Evolutionary conservation across 2,329 filamentous ascomycete species (phyloP).

Genomic region (Fusarium verrucosum): DNA sequence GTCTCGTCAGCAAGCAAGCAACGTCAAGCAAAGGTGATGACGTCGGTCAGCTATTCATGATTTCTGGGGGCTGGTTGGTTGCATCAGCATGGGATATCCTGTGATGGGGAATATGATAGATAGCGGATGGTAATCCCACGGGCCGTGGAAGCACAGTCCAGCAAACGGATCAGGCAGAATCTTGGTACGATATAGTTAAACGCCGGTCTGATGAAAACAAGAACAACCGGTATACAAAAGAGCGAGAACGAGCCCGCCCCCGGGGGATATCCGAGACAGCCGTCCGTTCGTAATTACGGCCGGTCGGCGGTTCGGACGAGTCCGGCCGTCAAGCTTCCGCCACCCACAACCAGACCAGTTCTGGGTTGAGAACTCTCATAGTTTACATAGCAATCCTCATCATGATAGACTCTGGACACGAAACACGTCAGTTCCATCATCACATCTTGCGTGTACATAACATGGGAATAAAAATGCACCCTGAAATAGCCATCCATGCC

Average conservation of each 20-base stretch:
- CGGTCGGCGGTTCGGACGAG: constrained; percentile 31
- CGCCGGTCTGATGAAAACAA: too few species aligned
- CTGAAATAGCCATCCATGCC: background rate
- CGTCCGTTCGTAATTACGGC: constrained; percentile 45
- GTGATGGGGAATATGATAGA: constrained; percentile 16
- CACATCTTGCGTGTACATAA: background rate
- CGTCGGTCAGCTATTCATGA: constrained; percentile 18
- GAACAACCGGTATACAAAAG: too few species aligned
- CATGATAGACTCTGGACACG: background rate
- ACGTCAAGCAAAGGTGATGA: constrained; percentile 17
- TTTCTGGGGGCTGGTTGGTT: background rate
- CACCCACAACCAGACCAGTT: constrained; percentile 1
- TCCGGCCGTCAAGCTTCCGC: constrained; percentile 24
- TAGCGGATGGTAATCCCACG: constrained; percentile 21
- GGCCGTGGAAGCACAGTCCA: background rate
- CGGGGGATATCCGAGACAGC: constrained; percentile 34
- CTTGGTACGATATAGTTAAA: too few species aligned
- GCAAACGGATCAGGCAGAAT: constrained; percentile 9
- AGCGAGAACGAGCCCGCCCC: background rate
- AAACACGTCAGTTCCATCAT: background rate
- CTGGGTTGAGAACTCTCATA: background rate
- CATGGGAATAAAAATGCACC: background rate
- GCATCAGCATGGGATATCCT: constrained; percentile 9
- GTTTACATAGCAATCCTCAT: background rate
- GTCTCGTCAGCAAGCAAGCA: constrained; percentile 16